Evolutionary conservation across 2,329 filamentous ascomycete species (phyloP).

Genomic region (Clarireedia monteithiana): DNA sequence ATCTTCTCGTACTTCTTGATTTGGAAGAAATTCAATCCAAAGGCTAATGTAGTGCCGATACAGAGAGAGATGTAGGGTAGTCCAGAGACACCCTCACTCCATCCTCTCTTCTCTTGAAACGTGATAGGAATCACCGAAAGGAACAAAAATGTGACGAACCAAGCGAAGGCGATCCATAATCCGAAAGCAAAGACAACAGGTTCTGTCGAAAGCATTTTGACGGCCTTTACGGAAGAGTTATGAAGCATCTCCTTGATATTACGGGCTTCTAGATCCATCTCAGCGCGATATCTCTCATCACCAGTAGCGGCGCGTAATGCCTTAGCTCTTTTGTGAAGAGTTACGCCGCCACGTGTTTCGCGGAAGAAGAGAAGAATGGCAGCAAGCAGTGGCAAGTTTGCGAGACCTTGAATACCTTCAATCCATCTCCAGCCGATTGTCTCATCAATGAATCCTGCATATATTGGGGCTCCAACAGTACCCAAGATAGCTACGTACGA

Average conservation of each 20-base stretch:
- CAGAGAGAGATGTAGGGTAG: slow-evolving; percentile 49
- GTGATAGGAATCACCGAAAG: slow-evolving; percentile 73
- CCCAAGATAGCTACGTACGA: slow-evolving; percentile 64
- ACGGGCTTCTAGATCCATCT: slow-evolving; percentile 43
- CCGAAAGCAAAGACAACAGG: slow-evolving; percentile 79
- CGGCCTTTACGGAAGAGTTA: slow-evolving; percentile 67
- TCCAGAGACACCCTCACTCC: slow-evolving; percentile 52
- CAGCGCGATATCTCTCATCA: slow-evolving; percentile 42
- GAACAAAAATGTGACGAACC: slow-evolving; percentile 79
- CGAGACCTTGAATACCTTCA: slow-evolving; percentile 75
- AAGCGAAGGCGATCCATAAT: slow-evolving; percentile 80
- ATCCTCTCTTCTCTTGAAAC: slow-evolving; percentile 60
- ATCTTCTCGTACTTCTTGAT: slow-evolving; percentile 2
- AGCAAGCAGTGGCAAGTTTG: slow-evolving; percentile 53
- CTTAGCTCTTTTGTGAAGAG: slow-evolving; percentile 67
- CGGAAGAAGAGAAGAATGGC: slow-evolving; percentile 64
- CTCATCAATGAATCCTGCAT: slow-evolving; percentile 50
- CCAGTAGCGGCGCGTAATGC: slow-evolving; percentile 57
- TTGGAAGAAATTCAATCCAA: slow-evolving; percentile 1
- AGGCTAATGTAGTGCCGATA: slow-evolving; percentile 29
- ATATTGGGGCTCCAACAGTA: slow-evolving; percentile 63
- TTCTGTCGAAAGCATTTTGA: slow-evolving; percentile 62
- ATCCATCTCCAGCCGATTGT: slow-evolving; percentile 72
- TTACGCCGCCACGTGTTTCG: slow-evolving; percentile 73
- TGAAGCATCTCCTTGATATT: slow-evolving; percentile 57